Percentiles rank a stretch among this genome's conserved stretches.
Evolutionary conservation across 345 rosid genomes (phyloP).

Genomic region (Euphorbia peplus): DNA sequence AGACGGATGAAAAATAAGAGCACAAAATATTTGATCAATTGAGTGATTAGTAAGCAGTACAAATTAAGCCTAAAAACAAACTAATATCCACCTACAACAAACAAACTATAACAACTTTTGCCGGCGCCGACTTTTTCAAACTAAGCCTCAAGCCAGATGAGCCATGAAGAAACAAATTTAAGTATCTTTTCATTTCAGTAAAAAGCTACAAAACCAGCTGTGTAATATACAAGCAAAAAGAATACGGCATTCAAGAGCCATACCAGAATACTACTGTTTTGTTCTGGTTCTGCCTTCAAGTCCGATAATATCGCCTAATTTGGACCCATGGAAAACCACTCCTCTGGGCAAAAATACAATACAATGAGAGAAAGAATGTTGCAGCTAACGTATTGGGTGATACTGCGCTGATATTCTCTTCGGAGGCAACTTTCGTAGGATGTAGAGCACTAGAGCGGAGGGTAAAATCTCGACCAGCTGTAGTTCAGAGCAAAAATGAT

Average conservation of each 20-base stretch:
- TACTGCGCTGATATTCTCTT: constrained; percentile 90
- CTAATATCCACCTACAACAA: constrained; percentile 2
- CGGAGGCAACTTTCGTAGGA: constrained; percentile 90
- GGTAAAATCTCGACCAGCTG: constrained; percentile 97
- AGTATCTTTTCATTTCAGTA: constrained; percentile 11
- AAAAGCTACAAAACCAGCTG: constrained; percentile 25
- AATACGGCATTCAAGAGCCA: constrained; percentile 27
- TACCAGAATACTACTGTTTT: constrained; percentile 23
- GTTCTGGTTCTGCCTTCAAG: constrained; percentile 20
- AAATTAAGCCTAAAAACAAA: neutral
- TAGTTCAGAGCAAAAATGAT: constrained; percentile 17
- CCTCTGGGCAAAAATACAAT: constrained; percentile 15
- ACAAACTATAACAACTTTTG: neutral
- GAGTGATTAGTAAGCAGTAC: neutral
- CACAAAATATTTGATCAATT: no score
- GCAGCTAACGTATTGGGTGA: constrained; percentile 71
- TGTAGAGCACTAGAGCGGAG: constrained; percentile 85
- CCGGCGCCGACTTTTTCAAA: constrained; percentile 4
- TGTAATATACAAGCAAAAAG: constrained; percentile 22
- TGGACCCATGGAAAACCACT: constrained; percentile 17
- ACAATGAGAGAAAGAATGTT: constrained; percentile 2
- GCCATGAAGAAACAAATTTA: constrained; percentile 17
- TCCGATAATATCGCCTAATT: constrained; percentile 1
- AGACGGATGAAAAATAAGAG: no score
- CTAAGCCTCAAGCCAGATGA: constrained; percentile 10